phyloP scores from a whole-genome alignment of 805 yeast genomes.

The Lipomyces anomalus region DNA sequence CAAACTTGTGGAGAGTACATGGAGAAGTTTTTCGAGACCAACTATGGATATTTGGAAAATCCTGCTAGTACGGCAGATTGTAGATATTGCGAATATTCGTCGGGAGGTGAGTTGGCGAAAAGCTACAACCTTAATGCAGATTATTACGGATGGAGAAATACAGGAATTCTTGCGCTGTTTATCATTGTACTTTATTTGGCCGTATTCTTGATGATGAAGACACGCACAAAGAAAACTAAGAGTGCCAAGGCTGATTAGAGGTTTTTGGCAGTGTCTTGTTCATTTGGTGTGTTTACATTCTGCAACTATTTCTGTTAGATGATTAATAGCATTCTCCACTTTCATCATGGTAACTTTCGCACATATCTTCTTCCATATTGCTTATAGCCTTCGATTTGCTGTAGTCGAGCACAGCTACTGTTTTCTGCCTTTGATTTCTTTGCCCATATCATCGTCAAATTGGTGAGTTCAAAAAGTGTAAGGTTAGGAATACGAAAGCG shows the following conservation, averaged over 20 bases:
- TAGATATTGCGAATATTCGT: neutral
- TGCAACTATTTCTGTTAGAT: no score
- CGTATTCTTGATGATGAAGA: neutral
- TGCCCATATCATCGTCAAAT: no score
- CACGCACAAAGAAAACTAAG: neutral
- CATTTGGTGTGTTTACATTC: no score
- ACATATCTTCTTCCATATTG: no score
- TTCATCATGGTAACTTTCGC: no score
- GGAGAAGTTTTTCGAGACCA: conserved; percentile 37
- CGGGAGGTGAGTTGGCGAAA: neutral
- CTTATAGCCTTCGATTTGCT: no score
- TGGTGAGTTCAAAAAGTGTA: no score
- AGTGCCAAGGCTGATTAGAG: neutral
- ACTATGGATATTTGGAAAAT: conserved; percentile 55
- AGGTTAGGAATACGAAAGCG: no score
- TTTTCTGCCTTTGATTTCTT: no score
- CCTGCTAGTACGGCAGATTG: conserved; percentile 20
- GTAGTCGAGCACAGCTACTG: no score
- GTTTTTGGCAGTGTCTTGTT: no score
- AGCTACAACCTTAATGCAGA: neutral
- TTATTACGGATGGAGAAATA: neutral
- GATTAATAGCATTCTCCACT: no score
- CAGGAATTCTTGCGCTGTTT: neutral
- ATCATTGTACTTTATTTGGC: neutral
- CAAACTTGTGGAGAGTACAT: neutral